Percentiles rank a stretch among this genome's conserved stretches.
phyloP scores from a whole-genome alignment of 2,329 filamentous ascomycete species.

The Fusarium sp. region DNA sequence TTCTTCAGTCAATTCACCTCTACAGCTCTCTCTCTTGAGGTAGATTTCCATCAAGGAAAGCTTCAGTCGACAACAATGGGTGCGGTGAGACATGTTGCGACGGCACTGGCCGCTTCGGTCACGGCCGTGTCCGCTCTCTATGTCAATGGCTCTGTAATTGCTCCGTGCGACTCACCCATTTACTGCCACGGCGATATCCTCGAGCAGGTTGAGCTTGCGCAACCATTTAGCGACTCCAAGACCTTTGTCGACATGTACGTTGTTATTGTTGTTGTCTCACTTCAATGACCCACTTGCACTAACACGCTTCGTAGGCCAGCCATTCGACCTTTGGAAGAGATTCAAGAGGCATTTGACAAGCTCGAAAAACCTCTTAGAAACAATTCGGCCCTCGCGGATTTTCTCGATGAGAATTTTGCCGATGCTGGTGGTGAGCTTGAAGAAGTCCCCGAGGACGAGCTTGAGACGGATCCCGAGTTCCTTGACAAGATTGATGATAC shows the following conservation, averaged over 20 bases:
- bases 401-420: constrained; percentile 72
- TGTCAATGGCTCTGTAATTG: constrained; percentile 68
- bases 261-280: too few relatives aligned
- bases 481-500: constrained; percentile 66
- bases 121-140: constrained; percentile 60
- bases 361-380: constrained; percentile 71
- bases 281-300: neutral
- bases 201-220: constrained; percentile 69
- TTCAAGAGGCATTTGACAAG: constrained; percentile 69
- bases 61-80: constrained; percentile 37
- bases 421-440: constrained; percentile 71
- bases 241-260: constrained; percentile 76
- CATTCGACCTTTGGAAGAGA: constrained; percentile 66
- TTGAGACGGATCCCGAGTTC: constrained; percentile 68
- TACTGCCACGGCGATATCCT: constrained; percentile 76
- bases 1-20: neutral
- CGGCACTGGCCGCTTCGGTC: constrained; percentile 43
- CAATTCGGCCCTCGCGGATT: constrained; percentile 69
- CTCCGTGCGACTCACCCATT: constrained; percentile 74
- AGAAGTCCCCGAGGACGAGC: constrained; percentile 60
- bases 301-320: constrained; percentile 61
- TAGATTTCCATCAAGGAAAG: neutral
- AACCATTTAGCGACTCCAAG: constrained; percentile 74
- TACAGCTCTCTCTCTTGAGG: neutral
- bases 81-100: constrained; percentile 37